These are phyloP conservation scores for Penicillium sp. DNA, from an alignment of 2,329 filamentous ascomycete genomes.

Conservation along the genomic window DNA sequence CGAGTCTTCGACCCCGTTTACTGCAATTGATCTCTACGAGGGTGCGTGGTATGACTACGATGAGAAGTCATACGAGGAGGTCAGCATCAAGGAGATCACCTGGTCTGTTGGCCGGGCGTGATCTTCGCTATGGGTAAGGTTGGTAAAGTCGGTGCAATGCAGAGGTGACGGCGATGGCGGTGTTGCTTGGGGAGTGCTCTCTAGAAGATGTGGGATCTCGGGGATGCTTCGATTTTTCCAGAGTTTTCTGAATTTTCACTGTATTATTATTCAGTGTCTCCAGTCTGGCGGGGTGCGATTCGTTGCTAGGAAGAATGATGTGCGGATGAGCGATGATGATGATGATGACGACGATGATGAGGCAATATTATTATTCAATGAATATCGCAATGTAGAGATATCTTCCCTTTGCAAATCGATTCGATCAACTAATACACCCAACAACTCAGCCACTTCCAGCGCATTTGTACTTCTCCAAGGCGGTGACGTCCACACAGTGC, in stretches of 20 bases:
- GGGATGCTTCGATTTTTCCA: slow-evolving; percentile 2
- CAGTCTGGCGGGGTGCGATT: too few species aligned
- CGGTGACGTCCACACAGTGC: slow-evolving; percentile 19
- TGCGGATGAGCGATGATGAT: too few species aligned
- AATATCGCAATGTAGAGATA: too few species aligned
- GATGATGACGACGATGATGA: too few species aligned
- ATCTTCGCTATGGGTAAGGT: too few species aligned
- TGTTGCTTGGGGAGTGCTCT: background rate
- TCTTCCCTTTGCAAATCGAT: too few species aligned
- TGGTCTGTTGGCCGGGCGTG: slow-evolving; percentile 79
- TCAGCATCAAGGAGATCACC: slow-evolving; percentile 82
- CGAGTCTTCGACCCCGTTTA: slow-evolving; percentile 79
- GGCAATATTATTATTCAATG: too few species aligned
- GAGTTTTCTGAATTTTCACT: background rate
- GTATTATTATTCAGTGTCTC: too few species aligned
- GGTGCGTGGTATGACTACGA: slow-evolving; percentile 99
- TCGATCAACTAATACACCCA: too few species aligned
- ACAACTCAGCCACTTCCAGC: too few species aligned
- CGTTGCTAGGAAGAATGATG: too few species aligned
- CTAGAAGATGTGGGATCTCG: background rate
- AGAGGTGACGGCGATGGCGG: background rate
- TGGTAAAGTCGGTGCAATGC: too few species aligned
- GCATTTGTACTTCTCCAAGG: slow-evolving; percentile 16
- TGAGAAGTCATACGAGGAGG: slow-evolving; percentile 86
- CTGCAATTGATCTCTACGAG: slow-evolving; percentile 75